phyloP scores from a whole-genome alignment of 768 basidiomycete species.

The Hericium erinaceus region DNA sequence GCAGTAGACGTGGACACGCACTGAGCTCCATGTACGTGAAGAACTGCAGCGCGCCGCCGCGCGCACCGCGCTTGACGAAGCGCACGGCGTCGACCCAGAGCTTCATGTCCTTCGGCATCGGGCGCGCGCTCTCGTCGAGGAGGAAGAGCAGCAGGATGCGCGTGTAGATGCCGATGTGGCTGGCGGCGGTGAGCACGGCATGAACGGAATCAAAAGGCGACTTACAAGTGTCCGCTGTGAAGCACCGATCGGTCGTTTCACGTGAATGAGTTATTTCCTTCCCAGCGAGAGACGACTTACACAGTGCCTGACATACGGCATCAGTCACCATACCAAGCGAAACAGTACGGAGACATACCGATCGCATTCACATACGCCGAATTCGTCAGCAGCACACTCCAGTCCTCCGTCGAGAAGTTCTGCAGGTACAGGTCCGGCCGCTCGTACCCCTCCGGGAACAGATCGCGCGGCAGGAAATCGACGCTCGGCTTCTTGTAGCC shows the following conservation, averaged over 20 bases:
- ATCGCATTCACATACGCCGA: constrained; percentile 42
- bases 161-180: constrained; percentile 48
- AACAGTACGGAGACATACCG: constrained; percentile 19
- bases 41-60: constrained; percentile 39
- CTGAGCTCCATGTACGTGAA: constrained; percentile 51
- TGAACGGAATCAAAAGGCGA: neutral
- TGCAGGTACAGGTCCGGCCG: constrained; percentile 46
- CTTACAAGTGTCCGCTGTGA: constrained; percentile 33
- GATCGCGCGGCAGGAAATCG: constrained; percentile 34
- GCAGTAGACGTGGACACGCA: constrained; percentile 19
- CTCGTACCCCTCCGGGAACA: constrained; percentile 44
- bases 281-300: constrained; percentile 12
- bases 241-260: neutral
- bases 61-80: constrained; percentile 42
- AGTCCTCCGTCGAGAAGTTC: constrained; percentile 46
- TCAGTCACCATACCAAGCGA: neutral
- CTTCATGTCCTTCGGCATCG: constrained; percentile 40
- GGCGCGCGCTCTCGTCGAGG: constrained; percentile 35
- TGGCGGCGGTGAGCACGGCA: constrained; percentile 7
- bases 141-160: constrained; percentile 41
- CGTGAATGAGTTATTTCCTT: neutral
- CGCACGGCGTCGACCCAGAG: constrained; percentile 46
- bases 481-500: constrained; percentile 39
- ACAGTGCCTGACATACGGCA: constrained; percentile 15
- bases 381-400: constrained; percentile 43